phyloP scores from a whole-genome alignment of 2,329 filamentous ascomycete species.

The Neofusicoccum ribis region DNA sequence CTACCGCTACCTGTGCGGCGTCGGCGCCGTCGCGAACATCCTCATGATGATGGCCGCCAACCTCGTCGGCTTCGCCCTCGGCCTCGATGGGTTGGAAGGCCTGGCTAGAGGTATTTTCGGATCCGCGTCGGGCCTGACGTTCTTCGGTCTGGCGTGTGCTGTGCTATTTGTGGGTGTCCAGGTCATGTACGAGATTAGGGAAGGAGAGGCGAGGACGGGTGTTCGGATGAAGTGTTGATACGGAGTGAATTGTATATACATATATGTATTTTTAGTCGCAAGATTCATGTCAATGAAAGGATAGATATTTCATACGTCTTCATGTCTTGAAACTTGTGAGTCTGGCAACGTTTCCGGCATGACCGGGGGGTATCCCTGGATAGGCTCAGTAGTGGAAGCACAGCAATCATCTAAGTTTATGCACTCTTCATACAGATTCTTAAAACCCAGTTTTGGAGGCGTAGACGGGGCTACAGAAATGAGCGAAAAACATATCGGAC shows the following conservation, averaged over 20 bases:
- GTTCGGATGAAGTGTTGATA: conserved; percentile 76
- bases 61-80: conserved; percentile 90
- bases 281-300: not conserved
- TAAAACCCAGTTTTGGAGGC: too few species aligned
- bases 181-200: conserved; percentile 94
- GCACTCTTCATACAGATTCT: too few species aligned
- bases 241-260: too few species aligned
- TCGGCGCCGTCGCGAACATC: conserved; percentile 80
- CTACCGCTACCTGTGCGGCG: conserved; percentile 77
- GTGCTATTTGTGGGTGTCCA: conserved; percentile 83
- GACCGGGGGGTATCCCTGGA: too few species aligned
- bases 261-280: not conserved
- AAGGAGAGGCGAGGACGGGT: conserved; percentile 78
- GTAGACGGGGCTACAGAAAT: too few species aligned
- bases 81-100: conserved; percentile 79
- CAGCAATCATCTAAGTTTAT: too few species aligned
- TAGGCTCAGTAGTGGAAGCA: too few species aligned
- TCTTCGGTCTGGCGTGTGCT: conserved; percentile 69
- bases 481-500: too few species aligned
- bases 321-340: too few species aligned
- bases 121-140: conserved; percentile 72
- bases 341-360: too few species aligned
- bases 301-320: too few species aligned
- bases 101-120: conserved; percentile 74
- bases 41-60: conserved; percentile 97